These are phyloP conservation scores for Saccharomycopsis fibuligera DNA, from an alignment of 805 yeast species.

Conservation along the genomic window DNA sequence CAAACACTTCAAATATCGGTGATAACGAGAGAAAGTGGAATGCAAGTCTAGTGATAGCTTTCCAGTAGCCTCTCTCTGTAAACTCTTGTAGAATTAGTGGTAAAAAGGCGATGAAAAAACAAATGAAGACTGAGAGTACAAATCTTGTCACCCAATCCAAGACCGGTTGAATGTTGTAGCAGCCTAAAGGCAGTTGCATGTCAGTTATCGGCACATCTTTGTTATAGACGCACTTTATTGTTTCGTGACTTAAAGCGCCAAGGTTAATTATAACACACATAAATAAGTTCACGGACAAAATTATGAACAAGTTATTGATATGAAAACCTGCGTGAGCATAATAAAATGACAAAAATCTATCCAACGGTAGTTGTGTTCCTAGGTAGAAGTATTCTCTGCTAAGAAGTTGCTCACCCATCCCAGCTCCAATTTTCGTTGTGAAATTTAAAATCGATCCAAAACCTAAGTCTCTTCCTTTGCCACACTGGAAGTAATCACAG, in stretches of 20 bases:
- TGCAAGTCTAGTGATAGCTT: constrained; percentile 60
- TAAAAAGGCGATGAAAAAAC: constrained; percentile 71
- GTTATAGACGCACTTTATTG: constrained; percentile 63
- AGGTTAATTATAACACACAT: constrained; percentile 64
- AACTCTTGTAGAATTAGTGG: constrained; percentile 76
- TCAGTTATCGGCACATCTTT: constrained; percentile 63
- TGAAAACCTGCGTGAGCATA: constrained; percentile 88
- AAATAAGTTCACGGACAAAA: constrained; percentile 66
- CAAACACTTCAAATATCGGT: constrained; percentile 79
- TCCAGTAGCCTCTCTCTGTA: constrained; percentile 77
- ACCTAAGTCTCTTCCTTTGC: constrained; percentile 86
- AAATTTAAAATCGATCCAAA: constrained; percentile 80
- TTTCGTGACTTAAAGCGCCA: constrained; percentile 67
- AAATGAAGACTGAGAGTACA: constrained; percentile 74
- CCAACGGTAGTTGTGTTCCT: constrained; percentile 75
- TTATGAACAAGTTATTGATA: constrained; percentile 72
- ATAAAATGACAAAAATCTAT: constrained; percentile 75
- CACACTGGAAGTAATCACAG: constrained; percentile 84
- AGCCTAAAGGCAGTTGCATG: constrained; percentile 55
- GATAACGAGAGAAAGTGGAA: constrained; percentile 67
- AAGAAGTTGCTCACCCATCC: constrained; percentile 88
- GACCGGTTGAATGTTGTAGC: constrained; percentile 68
- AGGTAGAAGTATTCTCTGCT: constrained; percentile 78
- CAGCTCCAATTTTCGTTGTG: constrained; percentile 86
- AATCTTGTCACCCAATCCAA: constrained; percentile 80